A percentile compares a stretch with the other conserved stretches of the same genome.
Evolutionary conservation across 495 filamentous ascomycete genomes (phyloP).

Genomic region (Neurospora tetrasperma): DNA sequence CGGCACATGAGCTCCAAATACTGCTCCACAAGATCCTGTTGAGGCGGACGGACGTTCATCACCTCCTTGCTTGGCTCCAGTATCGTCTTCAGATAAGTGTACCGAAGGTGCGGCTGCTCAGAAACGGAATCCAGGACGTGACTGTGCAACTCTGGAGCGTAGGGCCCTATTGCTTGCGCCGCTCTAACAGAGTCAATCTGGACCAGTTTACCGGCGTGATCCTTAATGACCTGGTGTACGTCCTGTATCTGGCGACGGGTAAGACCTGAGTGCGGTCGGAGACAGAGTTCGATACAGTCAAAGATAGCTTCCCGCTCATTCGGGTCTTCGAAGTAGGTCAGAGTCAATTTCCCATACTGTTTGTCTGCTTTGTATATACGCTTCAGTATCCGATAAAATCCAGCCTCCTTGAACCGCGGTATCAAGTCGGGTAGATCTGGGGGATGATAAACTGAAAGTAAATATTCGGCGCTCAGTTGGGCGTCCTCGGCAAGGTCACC

Average conservation of each 20-base stretch:
- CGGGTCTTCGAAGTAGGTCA: constrained; percentile 78
- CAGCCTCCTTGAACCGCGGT: constrained; percentile 65
- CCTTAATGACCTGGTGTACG: constrained; percentile 59
- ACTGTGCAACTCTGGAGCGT: constrained; percentile 63
- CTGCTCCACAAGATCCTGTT: constrained; percentile 58
- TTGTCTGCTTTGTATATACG: constrained; percentile 73
- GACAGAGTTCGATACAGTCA: constrained; percentile 67
- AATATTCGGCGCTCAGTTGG: constrained; percentile 88
- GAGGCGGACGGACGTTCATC: constrained; percentile 24
- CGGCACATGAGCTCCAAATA: constrained; percentile 87
- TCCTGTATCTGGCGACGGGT: constrained; percentile 66
- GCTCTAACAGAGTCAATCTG: constrained; percentile 56
- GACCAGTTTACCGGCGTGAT: constrained; percentile 57
- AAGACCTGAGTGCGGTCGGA: constrained; percentile 60
- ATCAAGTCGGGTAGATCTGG: constrained; percentile 68
- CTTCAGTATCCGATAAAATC: constrained; percentile 90
- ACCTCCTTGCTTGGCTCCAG: constrained; percentile 55
- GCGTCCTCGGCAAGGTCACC: constrained; percentile 83
- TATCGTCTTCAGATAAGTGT: constrained; percentile 65
- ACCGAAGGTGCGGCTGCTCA: constrained; percentile 55
- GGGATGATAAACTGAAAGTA: constrained; percentile 87
- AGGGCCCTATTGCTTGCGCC: constrained; percentile 56
- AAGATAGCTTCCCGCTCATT: constrained; percentile 65
- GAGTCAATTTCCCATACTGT: constrained; percentile 66
- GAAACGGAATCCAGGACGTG: constrained; percentile 54